phyloP scores from a whole-genome alignment of 768 basidiomycete genomes.

The Multifurca ochricompacta region DNA sequence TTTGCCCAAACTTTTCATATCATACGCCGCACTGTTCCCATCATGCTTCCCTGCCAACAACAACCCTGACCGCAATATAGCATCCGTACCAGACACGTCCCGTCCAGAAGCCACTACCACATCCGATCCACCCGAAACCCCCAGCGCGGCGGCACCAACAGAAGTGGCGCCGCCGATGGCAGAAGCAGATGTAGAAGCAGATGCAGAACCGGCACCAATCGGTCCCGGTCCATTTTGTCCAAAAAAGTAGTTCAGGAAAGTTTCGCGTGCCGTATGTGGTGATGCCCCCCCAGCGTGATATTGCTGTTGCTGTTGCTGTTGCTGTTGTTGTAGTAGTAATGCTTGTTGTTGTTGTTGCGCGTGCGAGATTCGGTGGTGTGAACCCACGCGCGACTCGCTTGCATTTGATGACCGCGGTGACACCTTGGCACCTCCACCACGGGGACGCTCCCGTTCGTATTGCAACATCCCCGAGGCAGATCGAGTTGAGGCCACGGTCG shows the following conservation, averaged over 20 bases:
- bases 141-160: not conserved
- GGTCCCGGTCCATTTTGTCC: constrained; percentile 82
- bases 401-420: constrained; percentile 29
- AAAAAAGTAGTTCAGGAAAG: constrained; percentile 97
- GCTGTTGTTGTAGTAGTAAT: constrained; percentile 3
- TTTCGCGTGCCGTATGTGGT: constrained; percentile 59
- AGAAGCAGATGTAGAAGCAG: not conserved
- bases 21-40: constrained; percentile 78
- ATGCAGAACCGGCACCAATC: constrained; percentile 39
- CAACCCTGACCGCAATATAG: constrained; percentile 46
- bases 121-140: constrained; percentile 30
- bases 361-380: constrained; percentile 15
- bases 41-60: constrained; percentile 66
- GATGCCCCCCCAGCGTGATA: constrained; percentile 27
- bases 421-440: constrained; percentile 31
- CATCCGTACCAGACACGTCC: constrained; percentile 53
- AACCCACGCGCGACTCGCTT: constrained; percentile 19
- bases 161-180: not conserved
- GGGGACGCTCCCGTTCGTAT: constrained; percentile 66
- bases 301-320: not conserved
- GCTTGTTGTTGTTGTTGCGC: not conserved
- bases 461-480: constrained; percentile 72
- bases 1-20: constrained; percentile 97
- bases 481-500: constrained; percentile 40
- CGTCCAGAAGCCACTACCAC: constrained; percentile 47